These are phyloP conservation scores for Saturnispora ahearnii DNA, from an alignment of 805 yeast genomes.

Conservation along the genomic window DNA sequence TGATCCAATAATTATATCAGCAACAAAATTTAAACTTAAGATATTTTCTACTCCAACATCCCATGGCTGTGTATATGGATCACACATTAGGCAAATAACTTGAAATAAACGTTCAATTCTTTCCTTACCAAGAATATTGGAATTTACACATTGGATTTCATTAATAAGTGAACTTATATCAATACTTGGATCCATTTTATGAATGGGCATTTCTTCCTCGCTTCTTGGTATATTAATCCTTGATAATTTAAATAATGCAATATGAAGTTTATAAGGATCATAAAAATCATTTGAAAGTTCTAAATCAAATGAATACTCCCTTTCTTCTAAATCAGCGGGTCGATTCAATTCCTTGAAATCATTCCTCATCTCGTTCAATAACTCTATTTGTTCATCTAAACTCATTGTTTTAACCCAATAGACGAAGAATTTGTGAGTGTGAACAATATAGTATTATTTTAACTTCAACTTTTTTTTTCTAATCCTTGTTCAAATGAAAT, in stretches of 20 bases:
- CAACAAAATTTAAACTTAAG: constrained; percentile 47
- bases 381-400: background rate
- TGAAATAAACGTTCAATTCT: constrained; percentile 19
- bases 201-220: constrained; percentile 3
- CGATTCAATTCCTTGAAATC: background rate
- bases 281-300: constrained; percentile 13
- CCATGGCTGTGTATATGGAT: constrained; percentile 64
- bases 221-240: constrained; percentile 15
- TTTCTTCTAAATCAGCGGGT: constrained; percentile 10
- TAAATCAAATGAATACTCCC: constrained; percentile 18
- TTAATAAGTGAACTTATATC: background rate
- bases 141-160: background rate
- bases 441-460: background rate
- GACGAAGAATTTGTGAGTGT: background rate
- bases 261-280: constrained; percentile 25
- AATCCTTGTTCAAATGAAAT: no score
- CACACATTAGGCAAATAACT: constrained; percentile 35
- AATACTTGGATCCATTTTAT: constrained; percentile 3
- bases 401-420: background rate
- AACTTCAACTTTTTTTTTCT: no score
- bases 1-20: constrained; percentile 42
- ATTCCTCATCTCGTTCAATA: background rate
- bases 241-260: constrained; percentile 22
- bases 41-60: constrained; percentile 42
- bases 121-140: background rate